A percentile compares a stretch with the other conserved stretches of the same genome.
Conservation (phyloP, 371 early-diverging fungal species). For the Mucor saturninus region DNA sequence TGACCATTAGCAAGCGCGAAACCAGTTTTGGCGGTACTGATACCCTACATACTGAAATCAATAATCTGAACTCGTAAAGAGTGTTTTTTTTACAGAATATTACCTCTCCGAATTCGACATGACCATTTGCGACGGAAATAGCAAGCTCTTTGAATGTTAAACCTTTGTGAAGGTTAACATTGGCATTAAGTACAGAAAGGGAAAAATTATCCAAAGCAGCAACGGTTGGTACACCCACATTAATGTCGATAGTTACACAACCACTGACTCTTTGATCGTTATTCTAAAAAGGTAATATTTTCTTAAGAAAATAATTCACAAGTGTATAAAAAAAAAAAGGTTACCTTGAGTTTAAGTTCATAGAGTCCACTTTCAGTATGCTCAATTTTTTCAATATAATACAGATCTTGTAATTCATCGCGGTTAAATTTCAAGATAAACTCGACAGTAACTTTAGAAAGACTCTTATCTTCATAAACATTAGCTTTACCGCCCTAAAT, state of each 20-base stretch:
- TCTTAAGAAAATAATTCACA: not conserved
- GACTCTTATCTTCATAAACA: not conserved
- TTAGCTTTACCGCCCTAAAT: not conserved
- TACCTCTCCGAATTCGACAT: slow-evolving; percentile 16
- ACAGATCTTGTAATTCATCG: slow-evolving; percentile 17
- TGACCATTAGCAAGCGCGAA: slow-evolving; percentile 8
- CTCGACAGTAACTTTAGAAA: slow-evolving; percentile 1
- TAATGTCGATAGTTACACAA: slow-evolving; percentile 12
- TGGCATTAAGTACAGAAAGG: slow-evolving; percentile 4
- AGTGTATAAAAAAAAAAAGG: not conserved
- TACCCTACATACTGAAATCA: not conserved
- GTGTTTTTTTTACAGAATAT: not conserved
- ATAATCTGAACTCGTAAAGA: not conserved
- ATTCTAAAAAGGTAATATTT: slow-evolving; percentile 3
- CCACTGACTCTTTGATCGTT: not conserved
- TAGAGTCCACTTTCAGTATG: slow-evolving; percentile 2
- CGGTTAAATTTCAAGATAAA: slow-evolving; percentile 11
- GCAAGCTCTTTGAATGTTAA: slow-evolving; percentile 12
- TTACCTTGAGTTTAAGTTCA: slow-evolving; percentile 10
- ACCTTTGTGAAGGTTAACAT: not conserved
- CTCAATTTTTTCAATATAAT: slow-evolving; percentile 13
- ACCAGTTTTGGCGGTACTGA: slow-evolving; percentile 5
- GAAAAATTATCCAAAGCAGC: slow-evolving; percentile 1
- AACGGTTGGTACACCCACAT: slow-evolving; percentile 9
- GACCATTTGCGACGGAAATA: slow-evolving; percentile 7